Conservation (phyloP, 2,329 filamentous ascomycete genomes). For the Fusarium nurragi region DNA sequence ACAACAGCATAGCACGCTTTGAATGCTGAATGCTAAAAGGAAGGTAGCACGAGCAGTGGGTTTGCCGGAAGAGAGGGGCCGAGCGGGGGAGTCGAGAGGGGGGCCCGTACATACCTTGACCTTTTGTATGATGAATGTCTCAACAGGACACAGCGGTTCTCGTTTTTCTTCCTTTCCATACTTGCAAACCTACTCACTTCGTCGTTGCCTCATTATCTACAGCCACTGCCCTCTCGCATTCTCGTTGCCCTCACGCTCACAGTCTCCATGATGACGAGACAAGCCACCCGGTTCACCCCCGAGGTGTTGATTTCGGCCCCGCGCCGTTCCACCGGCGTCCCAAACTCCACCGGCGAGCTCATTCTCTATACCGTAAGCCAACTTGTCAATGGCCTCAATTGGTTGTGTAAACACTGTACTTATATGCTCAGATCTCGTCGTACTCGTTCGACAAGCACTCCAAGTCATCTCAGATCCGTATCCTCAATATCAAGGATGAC, state of each 20-base stretch:
- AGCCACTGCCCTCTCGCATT: background rate
- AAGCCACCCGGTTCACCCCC: slow-evolving; percentile 76
- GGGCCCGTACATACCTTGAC: slow-evolving; percentile 2
- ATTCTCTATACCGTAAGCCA: slow-evolving; percentile 69
- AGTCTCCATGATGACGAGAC: slow-evolving; percentile 69
- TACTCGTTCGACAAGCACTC: slow-evolving; percentile 83
- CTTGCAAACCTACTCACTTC: background rate
- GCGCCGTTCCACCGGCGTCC: slow-evolving; percentile 73
- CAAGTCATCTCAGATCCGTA: slow-evolving; percentile 72
- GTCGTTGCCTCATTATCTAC: background rate
- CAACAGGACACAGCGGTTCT: slow-evolving; percentile 25
- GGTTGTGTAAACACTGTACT: background rate
- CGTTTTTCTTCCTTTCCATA: slow-evolving; percentile 6
- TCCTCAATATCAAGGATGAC: slow-evolving; percentile 75
- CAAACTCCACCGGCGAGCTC: slow-evolving; percentile 73
- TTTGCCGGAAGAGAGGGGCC: slow-evolving; percentile 37
- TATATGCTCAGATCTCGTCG: slow-evolving; percentile 63
- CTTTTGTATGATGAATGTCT: slow-evolving; percentile 33
- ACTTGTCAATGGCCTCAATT: slow-evolving; percentile 7
- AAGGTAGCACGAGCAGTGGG: slow-evolving; percentile 24
- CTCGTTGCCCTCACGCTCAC: background rate
- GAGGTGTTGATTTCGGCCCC: slow-evolving; percentile 81
- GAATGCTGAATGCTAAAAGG: background rate
- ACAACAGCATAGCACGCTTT: too few relatives aligned
- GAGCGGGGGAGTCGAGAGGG: slow-evolving; percentile 33